These are phyloP conservation scores for Pyrus pyrifolia DNA, from an alignment of 306 rosid genomes.

Conservation along the genomic window DNA sequence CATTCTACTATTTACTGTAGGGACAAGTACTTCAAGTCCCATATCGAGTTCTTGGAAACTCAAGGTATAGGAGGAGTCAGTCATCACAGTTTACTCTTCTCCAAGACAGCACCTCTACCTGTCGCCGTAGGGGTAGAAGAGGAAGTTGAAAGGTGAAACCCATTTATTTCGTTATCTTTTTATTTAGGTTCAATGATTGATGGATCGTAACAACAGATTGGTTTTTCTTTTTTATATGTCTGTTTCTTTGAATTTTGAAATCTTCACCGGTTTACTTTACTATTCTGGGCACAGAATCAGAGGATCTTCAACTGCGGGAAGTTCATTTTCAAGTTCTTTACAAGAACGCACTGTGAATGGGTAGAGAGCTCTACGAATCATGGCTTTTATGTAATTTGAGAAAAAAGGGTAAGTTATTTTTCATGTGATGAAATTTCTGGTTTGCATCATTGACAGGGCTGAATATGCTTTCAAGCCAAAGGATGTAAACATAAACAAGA, in stretches of 20 bases:
- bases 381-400: neutral
- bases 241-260: neutral
- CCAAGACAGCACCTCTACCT: slow-evolving; percentile 65
- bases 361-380: slow-evolving; percentile 33
- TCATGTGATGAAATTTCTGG: slow-evolving; percentile 4
- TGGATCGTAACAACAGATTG: neutral
- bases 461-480: slow-evolving; percentile 75
- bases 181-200: neutral
- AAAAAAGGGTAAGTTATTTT: neutral
- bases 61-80: slow-evolving; percentile 86
- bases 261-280: neutral
- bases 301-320: slow-evolving; percentile 21
- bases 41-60: slow-evolving; percentile 62
- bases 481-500: slow-evolving; percentile 46
- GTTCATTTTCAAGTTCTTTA: slow-evolving; percentile 35
- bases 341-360: slow-evolving; percentile 41
- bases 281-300: slow-evolving; percentile 30
- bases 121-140: slow-evolving; percentile 37
- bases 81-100: slow-evolving; percentile 89
- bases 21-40: slow-evolving; percentile 48
- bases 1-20: slow-evolving; percentile 27
- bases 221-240: neutral
- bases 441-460: slow-evolving; percentile 39
- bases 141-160: slow-evolving; percentile 49
- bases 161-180: neutral